phyloP scores from a whole-genome alignment of 2,329 filamentous ascomycete genomes.

The Claviceps arundinis region DNA sequence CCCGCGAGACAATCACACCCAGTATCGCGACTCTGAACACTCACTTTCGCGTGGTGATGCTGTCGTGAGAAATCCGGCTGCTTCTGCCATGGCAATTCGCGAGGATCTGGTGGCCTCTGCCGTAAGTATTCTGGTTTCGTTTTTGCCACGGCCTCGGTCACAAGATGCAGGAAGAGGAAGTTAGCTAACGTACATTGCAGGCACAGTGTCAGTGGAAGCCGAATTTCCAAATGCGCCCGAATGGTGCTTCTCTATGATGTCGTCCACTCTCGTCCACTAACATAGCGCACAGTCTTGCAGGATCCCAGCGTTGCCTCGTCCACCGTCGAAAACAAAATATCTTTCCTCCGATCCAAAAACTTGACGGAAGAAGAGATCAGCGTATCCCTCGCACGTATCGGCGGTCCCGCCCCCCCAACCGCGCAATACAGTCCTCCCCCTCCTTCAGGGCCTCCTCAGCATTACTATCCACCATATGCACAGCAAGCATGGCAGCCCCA shows the following conservation, averaged over 20 bases:
- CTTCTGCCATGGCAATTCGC: constrained; percentile 60
- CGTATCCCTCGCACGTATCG: constrained; percentile 59
- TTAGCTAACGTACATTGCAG: constrained; percentile 12
- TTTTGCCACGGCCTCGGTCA: background rate
- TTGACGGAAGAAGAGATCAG: constrained; percentile 93
- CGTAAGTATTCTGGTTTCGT: constrained; percentile 28
- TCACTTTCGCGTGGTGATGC: constrained; percentile 10
- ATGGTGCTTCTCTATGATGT: background rate
- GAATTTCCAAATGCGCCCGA: background rate
- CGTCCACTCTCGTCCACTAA: background rate
- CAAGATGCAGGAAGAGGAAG: background rate
- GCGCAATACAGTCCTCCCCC: constrained; percentile 26
- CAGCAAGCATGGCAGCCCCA: constrained; percentile 46
- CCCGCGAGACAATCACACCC: background rate
- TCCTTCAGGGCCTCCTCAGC: constrained; percentile 27
- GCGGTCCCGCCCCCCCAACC: constrained; percentile 32
- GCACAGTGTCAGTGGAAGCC: constrained; percentile 27
- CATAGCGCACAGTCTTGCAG: constrained; percentile 58
- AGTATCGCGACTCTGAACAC: background rate
- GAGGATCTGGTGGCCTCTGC: constrained; percentile 86
- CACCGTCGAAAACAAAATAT: constrained; percentile 82
- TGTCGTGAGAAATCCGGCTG: constrained; percentile 11
- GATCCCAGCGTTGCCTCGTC: constrained; percentile 84
- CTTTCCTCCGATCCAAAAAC: constrained; percentile 93
- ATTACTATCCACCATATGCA: constrained; percentile 34